Conservation (phyloP, 768 basidiomycete species). For the Tylopilus plumbeoviolaceoides region DNA sequence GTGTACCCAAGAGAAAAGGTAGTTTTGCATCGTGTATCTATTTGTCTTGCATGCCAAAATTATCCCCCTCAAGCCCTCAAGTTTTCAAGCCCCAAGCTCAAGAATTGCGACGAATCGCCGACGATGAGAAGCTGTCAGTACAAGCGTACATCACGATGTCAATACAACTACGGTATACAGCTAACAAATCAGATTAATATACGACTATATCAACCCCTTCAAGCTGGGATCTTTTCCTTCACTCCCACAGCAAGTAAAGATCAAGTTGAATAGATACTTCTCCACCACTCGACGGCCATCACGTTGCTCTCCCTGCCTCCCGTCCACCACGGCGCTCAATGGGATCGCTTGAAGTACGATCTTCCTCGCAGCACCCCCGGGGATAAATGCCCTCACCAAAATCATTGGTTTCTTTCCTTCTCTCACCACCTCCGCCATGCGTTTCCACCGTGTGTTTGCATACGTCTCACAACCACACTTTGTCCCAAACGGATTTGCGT, state of each 20-base stretch:
- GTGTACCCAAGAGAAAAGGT: no score
- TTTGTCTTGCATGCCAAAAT: no score
- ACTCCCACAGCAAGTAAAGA: conserved; percentile 24
- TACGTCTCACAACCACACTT: conserved; percentile 24
- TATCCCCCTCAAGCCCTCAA: no score
- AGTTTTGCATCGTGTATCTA: no score
- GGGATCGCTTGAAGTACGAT: conserved; percentile 26
- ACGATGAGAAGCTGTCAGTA: no score
- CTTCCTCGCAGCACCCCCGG: conserved; percentile 27
- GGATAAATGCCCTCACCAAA: conserved; percentile 26
- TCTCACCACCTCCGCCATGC: conserved; percentile 14
- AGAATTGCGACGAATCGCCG: no score
- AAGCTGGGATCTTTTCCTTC: neutral
- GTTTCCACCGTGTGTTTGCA: conserved; percentile 24
- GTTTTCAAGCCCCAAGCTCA: no score
- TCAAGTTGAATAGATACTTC: conserved; percentile 19
- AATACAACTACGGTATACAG: no score
- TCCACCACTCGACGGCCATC: conserved; percentile 1
- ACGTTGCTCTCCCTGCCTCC: neutral
- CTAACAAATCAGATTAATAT: no score
- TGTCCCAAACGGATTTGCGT: conserved; percentile 22
- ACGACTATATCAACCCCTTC: no score
- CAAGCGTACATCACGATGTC: no score
- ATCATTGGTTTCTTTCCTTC: conserved; percentile 14
- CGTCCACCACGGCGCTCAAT: conserved; percentile 12